Conservation (phyloP, 805 yeast species). For the Wickerhamiella bombiphila region DNA sequence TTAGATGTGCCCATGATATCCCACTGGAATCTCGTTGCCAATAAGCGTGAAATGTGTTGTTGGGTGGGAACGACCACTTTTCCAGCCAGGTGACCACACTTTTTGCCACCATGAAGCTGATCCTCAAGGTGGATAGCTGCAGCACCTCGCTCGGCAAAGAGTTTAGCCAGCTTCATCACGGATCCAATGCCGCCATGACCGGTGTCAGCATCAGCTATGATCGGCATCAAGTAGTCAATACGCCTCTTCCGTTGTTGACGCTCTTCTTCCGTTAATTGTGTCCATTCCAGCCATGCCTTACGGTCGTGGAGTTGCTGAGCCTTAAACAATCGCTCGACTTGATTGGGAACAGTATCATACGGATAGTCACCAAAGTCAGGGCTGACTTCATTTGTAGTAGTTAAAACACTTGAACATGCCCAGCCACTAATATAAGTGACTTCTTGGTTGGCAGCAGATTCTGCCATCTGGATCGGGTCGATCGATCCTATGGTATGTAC, state of each 20-base stretch:
- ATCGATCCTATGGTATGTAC: constrained; percentile 45
- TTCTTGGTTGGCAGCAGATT: constrained; percentile 34
- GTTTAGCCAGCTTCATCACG: constrained; percentile 49
- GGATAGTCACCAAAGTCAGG: constrained; percentile 62
- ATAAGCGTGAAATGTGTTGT: constrained; percentile 38
- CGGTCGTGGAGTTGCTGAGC: constrained; percentile 46
- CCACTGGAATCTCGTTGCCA: constrained; percentile 50
- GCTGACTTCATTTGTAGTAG: constrained; percentile 47
- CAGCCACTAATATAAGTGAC: constrained; percentile 15
- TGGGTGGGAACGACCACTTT: constrained; percentile 47
- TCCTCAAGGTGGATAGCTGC: constrained; percentile 54
- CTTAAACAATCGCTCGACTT: constrained; percentile 43
- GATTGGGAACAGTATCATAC: constrained; percentile 54
- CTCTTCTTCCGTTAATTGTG: constrained; percentile 17
- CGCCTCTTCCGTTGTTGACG: constrained; percentile 17
- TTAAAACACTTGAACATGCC: constrained; percentile 31
- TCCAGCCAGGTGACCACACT: constrained; percentile 51
- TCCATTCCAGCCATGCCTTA: constrained; percentile 32
- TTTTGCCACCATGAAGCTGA: constrained; percentile 50
- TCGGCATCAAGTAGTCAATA: constrained; percentile 43
- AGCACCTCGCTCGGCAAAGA: constrained; percentile 54
- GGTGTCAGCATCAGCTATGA: constrained; percentile 53
- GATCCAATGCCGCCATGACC: constrained; percentile 52
- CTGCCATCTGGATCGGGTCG: constrained; percentile 51
- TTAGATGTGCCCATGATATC: constrained; percentile 48